Evolutionary conservation across 495 filamentous ascomycete genomes (phyloP).

Genomic region (Evernia prunastri): DNA sequence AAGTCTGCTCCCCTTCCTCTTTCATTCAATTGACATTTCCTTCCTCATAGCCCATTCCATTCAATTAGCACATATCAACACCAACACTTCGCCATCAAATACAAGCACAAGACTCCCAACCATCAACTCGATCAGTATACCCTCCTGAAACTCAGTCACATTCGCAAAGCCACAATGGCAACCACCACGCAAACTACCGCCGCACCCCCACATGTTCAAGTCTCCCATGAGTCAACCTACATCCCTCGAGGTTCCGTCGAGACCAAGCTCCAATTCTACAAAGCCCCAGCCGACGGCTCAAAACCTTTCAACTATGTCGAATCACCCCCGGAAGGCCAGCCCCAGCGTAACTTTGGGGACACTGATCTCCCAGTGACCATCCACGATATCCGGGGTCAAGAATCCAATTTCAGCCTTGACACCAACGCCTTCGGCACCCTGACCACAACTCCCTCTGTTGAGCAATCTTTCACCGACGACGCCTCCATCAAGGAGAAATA

Average conservation of each 20-base stretch:
- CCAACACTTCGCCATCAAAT: background rate
- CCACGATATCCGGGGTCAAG: slow-evolving; percentile 60
- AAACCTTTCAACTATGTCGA: slow-evolving; percentile 67
- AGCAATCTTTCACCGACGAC: slow-evolving; percentile 56
- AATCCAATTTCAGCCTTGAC: slow-evolving; percentile 60
- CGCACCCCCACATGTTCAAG: slow-evolving; percentile 11
- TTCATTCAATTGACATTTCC: background rate
- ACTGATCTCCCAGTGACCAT: slow-evolving; percentile 43
- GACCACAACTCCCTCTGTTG: slow-evolving; percentile 38
- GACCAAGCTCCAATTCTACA: slow-evolving; percentile 62
- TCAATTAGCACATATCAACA: background rate
- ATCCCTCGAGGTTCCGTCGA: slow-evolving; percentile 63
- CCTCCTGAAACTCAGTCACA: background rate
- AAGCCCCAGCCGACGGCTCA: slow-evolving; percentile 54
- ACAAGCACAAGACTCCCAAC: background rate
- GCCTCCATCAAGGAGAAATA: slow-evolving; percentile 58
- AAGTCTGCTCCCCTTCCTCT: background rate
- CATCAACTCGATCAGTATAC: background rate
- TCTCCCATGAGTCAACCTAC: slow-evolving; percentile 21
- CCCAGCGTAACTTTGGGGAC: slow-evolving; percentile 55
- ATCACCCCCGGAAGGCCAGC: slow-evolving; percentile 50
- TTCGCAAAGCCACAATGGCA: slow-evolving; percentile 19
- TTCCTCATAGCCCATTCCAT: background rate
- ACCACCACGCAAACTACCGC: slow-evolving; percentile 24
- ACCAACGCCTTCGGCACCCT: slow-evolving; percentile 63